Evolutionary conservation across 805 yeast genomes (phyloP).

Genomic region (Starmera quercuum): DNA sequence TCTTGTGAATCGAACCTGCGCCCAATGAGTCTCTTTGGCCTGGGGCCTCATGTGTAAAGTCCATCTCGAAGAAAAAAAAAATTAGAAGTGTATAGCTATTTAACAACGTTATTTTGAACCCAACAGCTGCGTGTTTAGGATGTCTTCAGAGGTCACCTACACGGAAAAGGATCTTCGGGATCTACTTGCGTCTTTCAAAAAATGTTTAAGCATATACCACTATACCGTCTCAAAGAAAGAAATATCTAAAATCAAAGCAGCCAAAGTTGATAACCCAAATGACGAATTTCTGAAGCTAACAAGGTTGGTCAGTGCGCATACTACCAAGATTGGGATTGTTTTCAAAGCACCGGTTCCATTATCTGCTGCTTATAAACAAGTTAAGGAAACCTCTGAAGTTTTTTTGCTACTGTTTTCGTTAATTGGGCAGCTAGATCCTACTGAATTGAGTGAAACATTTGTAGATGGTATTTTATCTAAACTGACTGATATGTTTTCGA

Average conservation of each 20-base stretch:
- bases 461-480: slow-evolving; percentile 13
- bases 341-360: slow-evolving; percentile 51
- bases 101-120: too few relatives aligned
- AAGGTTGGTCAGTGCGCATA: slow-evolving; percentile 60
- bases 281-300: slow-evolving; percentile 54
- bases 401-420: slow-evolving; percentile 39
- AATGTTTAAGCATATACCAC: slow-evolving; percentile 12
- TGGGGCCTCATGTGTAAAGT: too few relatives aligned
- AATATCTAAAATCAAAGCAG: slow-evolving; percentile 16
- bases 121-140: too few relatives aligned
- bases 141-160: background rate
- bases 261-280: slow-evolving; percentile 36
- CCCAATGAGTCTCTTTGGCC: too few relatives aligned
- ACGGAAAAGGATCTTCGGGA: slow-evolving; percentile 13
- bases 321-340: slow-evolving; percentile 68
- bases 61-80: too few relatives aligned
- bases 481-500: slow-evolving; percentile 10
- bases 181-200: slow-evolving; percentile 11
- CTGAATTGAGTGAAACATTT: slow-evolving; percentile 25
- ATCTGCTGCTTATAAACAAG: slow-evolving; percentile 41
- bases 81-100: too few relatives aligned
- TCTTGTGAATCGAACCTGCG: too few relatives aligned
- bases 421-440: slow-evolving; percentile 31
- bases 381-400: slow-evolving; percentile 37
- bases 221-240: slow-evolving; percentile 2